Percentiles rank a stretch among this genome's conserved stretches.
Conservation (phyloP, 2,329 filamentous ascomycete species). For the Epichloe sp. region DNA sequence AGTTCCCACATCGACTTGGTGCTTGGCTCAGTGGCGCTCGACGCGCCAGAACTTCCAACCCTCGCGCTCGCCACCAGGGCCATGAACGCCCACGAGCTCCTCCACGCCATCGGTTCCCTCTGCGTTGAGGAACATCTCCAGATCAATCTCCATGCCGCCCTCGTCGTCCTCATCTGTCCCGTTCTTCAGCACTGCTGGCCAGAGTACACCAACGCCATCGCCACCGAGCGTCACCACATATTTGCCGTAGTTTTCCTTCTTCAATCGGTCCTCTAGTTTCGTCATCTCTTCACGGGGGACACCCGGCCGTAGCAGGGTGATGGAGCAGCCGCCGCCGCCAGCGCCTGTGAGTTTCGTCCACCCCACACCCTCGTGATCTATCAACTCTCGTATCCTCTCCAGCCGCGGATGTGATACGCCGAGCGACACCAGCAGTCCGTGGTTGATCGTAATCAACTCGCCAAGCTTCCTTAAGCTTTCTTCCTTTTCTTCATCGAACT, state of each 20-base stretch:
- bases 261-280: constrained; percentile 51
- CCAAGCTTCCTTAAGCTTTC: constrained; percentile 61
- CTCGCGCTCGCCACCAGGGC: constrained; percentile 53
- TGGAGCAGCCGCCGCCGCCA: constrained; percentile 89
- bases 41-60: constrained; percentile 82
- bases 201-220: constrained; percentile 86
- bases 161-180: constrained; percentile 63
- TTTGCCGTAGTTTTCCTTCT: constrained; percentile 62
- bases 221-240: constrained; percentile 87
- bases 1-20: too few relatives aligned
- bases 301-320: constrained; percentile 69
- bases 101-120: constrained; percentile 79
- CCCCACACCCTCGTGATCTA: constrained; percentile 78
- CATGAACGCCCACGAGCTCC: constrained; percentile 67
- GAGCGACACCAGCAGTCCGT: constrained; percentile 78
- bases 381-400: constrained; percentile 80
- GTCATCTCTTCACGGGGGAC: constrained; percentile 39
- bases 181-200: constrained; percentile 82
- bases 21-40: constrained; percentile 30
- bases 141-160: constrained; percentile 83
- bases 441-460: constrained; percentile 85
- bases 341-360: constrained; percentile 98
- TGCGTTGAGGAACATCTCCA: constrained; percentile 70
- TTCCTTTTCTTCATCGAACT: constrained; percentile 53
- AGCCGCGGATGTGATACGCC: constrained; percentile 91